Percentiles rank a stretch among this genome's conserved stretches.
Evolutionary conservation across 768 basidiomycete genomes (phyloP).

Genomic region (Lentinula detonsa): DNA sequence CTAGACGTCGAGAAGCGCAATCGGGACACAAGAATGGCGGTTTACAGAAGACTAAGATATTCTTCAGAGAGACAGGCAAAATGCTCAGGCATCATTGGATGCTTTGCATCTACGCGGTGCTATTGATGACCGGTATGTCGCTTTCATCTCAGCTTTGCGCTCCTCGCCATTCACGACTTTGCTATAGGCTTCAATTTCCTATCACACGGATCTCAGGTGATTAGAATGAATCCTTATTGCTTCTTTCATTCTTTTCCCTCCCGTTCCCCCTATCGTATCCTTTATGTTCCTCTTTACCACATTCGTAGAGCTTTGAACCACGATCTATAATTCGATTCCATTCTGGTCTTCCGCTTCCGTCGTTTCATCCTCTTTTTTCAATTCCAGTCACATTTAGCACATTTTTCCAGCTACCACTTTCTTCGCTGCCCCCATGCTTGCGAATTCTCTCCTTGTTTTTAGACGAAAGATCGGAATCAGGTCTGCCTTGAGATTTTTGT

Average conservation of each 20-base stretch:
- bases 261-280: neutral
- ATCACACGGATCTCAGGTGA: constrained; percentile 65
- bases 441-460: too few species aligned
- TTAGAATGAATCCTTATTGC: neutral
- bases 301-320: neutral
- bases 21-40: constrained; percentile 13
- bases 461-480: too few species aligned
- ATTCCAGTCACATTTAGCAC: too few species aligned
- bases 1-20: constrained; percentile 52
- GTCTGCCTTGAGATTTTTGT: too few species aligned
- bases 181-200: constrained; percentile 66
- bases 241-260: neutral
- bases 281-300: neutral
- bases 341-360: neutral
- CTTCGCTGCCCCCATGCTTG: too few species aligned
- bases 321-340: neutral
- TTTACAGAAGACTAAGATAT: constrained; percentile 55
- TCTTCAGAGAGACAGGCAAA: constrained; percentile 62
- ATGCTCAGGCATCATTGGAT: constrained; percentile 85
- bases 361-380: neutral
- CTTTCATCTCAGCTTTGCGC: neutral
- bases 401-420: too few species aligned
- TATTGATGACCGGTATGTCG: constrained; percentile 63
- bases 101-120: constrained; percentile 75
- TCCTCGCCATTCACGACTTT: neutral